Conservation (phyloP, 2,329 filamentous ascomycete species). For the Xylariaceae sp. region DNA sequence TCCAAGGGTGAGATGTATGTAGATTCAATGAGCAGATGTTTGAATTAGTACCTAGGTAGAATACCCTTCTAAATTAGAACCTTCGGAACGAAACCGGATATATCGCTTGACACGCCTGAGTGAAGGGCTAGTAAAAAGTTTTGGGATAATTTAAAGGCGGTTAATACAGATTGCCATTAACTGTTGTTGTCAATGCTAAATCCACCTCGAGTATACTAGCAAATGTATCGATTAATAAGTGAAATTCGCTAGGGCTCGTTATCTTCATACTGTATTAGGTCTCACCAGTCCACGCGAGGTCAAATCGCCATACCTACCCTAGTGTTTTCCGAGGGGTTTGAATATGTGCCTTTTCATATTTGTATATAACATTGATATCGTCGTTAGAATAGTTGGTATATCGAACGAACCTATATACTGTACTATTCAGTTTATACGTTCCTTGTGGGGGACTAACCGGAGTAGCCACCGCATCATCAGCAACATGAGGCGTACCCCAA, state of each 20-base stretch:
- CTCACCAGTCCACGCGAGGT: neutral
- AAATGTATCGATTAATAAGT: neutral
- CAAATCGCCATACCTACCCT: neutral
- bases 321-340: neutral
- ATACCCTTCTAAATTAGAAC: too few species aligned
- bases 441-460: slow-evolving; percentile 25
- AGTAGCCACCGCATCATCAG: neutral
- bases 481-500: slow-evolving; percentile 44
- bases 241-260: neutral
- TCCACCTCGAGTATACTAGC: slow-evolving; percentile 1
- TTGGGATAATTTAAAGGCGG: neutral
- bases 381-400: slow-evolving; percentile 50
- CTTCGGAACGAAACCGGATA: too few species aligned
- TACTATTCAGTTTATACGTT: too few species aligned
- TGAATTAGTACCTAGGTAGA: too few species aligned
- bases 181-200: slow-evolving; percentile 1
- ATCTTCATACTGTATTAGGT: neutral
- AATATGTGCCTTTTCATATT: slow-evolving; percentile 41
- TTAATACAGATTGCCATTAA: neutral
- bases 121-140: too few species aligned
- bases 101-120: too few species aligned
- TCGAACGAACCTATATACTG: too few species aligned
- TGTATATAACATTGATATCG: slow-evolving; percentile 42
- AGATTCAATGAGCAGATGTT: too few species aligned
- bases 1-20: too few species aligned